phyloP scores from a whole-genome alignment of 2,329 filamentous ascomycete genomes.

The Pseudovirgaria hyperparasitica region DNA sequence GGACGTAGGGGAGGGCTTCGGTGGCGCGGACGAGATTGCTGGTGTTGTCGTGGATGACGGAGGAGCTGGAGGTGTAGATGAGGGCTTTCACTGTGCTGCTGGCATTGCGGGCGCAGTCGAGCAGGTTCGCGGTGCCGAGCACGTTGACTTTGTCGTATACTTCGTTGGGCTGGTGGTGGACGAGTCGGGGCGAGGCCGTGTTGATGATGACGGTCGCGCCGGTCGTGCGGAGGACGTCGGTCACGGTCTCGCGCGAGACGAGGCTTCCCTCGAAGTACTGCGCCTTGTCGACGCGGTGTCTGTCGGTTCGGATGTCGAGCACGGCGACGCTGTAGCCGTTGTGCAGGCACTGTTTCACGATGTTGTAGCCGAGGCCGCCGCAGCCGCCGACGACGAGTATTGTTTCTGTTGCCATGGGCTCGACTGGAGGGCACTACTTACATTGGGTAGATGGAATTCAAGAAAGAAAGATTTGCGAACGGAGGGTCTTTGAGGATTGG shows the following conservation, averaged over 20 bases:
- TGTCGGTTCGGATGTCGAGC: conserved; percentile 1
- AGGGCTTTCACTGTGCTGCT: conserved; percentile 7
- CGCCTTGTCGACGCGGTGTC: neutral
- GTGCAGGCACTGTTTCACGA: conserved; percentile 9
- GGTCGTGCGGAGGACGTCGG: neutral
- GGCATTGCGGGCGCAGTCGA: neutral
- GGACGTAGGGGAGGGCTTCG: conserved; percentile 8
- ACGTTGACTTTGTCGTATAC: conserved; percentile 1
- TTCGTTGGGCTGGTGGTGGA: neutral
- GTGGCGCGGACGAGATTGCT: conserved; percentile 6
- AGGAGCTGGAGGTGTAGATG: conserved; percentile 11
- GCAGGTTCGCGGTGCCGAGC: neutral
- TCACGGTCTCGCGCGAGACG: neutral
- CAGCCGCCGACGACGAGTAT: conserved; percentile 11
- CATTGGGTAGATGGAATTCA: too few relatives aligned
- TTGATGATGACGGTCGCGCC: conserved; percentile 1
- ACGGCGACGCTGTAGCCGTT: conserved; percentile 2
- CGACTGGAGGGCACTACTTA: too few relatives aligned
- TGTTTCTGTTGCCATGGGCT: conserved; percentile 4
- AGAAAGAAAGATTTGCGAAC: too few relatives aligned
- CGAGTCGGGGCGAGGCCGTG: conserved; percentile 2
- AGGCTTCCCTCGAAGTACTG: conserved; percentile 2
- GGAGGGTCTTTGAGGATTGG: too few relatives aligned
- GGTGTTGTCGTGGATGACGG: conserved; percentile 10
- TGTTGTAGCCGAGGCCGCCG: conserved; percentile 9